Base-by-base conservation (phyloP, 2,329 filamentous ascomycete genomes). In the Xylaria sp. region DNA sequence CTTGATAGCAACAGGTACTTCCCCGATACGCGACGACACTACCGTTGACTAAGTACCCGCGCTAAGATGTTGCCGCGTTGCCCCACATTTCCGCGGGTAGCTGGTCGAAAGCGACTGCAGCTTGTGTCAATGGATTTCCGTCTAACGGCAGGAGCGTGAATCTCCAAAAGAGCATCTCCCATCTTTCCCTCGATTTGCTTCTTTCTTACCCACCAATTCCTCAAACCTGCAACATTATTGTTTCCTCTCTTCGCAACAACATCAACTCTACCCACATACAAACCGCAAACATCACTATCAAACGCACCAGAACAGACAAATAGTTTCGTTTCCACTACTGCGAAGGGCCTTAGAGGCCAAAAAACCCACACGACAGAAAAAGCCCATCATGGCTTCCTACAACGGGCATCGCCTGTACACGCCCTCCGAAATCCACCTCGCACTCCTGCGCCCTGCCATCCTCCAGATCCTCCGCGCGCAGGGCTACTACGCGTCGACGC, bases 401-500 rank as follows among this genome's bases (percentile, higher is more conserved):
- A 53, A 61, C 9, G 65, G 65, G 19, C 63, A 66, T 37, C 49
- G 53, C 13, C 58, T 57, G 16, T 67, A 58, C 52, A 58, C 60
- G 34, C 62, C 68, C 4, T 68, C 65, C 47, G 68, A 69, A 59
- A 65, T 71, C 34, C 65, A 72, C 76, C 88, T 91, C 75, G 88
- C 90, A 62, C 87, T 96, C 64, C 82, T 97, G 59, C 91, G 92
- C 48, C 93, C 93, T 1, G 87, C 88, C 52, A 85, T 97, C 62
- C 85, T 97, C 59, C 92, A 97, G 75, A 93, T 96, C 69, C 85
- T 97, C 55, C 91, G 93, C 70, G 91, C 92, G 35, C 88, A 91
- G 23, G 93, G 93, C 72, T 97, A 95, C 77, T 90, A 95, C 73
- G 82, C 88, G 48, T 90, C 91, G 54, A 86, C 86, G 57, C 87